Evolutionary conservation across 2,329 filamentous ascomycete genomes (phyloP), one percentile per base, ranked within the genome.

Genomic region (Xylaria sp.): DNA sequence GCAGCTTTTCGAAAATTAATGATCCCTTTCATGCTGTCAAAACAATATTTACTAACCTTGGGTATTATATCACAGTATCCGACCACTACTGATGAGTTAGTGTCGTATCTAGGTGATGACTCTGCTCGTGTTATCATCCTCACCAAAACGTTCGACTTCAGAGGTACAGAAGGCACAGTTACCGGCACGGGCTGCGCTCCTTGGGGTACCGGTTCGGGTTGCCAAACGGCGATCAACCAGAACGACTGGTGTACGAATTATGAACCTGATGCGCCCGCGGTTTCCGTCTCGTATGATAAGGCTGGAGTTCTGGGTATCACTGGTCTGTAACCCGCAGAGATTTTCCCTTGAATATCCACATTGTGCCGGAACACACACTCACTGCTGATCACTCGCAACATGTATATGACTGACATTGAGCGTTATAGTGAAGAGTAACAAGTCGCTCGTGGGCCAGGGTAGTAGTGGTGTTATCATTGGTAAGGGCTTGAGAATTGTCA

Each of bases 151-250:
- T 85, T 86, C 75, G 84, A 88, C 80, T 90, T 88, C 81, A 84
- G 81, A 39, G 83, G 82, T 46, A 83, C 82, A 12, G 87, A 89
- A 77, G 88, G 88, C 48, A 85, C 82, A 3, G 81, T 81, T 5
- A 86, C 82, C 34, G 83, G 78, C 50, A 84, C 82, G 18, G 88
- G 88, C 25, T 91, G 89, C 74, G 84, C 87, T 18, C 88, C 88
- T 28, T 88, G 84, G 80, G 87, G 86, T 46, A 87, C 86, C 31
- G 83, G 77, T 12, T 78, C 84, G 2, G 79, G 68, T 12, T 88
- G 89, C 79, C 88, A 91, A 81, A 73, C 84, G 51, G 86, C 88
- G 71, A 89, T 91, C 77, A 87, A 90, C 81, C 81, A 87, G 81
- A 80, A 89, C 76, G 75, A 83, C 75, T 88, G 86, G 85, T 90